These are phyloP conservation scores for Keithomyces neogunnii DNA, from an alignment of 2,329 filamentous ascomycete genomes.

Conservation along the genomic window DNA sequence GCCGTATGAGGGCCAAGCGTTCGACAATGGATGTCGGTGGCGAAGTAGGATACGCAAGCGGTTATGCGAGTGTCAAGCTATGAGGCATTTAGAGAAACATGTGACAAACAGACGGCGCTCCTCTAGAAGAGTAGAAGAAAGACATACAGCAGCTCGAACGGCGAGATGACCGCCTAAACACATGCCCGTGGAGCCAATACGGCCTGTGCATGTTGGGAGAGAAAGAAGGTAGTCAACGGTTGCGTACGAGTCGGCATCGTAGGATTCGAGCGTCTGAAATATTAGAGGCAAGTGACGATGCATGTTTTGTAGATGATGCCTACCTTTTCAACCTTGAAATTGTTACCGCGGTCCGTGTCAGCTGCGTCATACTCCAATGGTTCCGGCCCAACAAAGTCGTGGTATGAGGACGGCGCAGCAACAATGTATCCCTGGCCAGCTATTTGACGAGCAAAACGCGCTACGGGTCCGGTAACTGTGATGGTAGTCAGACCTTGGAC, in stretches of 20 bases:
- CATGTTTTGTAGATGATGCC: background rate
- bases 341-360: constrained; percentile 81
- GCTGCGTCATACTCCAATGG: constrained; percentile 77
- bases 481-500: background rate
- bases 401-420: constrained; percentile 82
- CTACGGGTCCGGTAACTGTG: constrained; percentile 79
- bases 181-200: constrained; percentile 78
- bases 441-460: constrained; percentile 84
- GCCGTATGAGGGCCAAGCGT: constrained; percentile 56
- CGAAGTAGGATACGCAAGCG: constrained; percentile 81
- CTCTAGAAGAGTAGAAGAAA: background rate
- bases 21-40: constrained; percentile 77
- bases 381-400: constrained; percentile 84
- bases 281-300: background rate
- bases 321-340: constrained; percentile 75
- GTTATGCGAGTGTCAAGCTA: constrained; percentile 66
- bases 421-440: constrained; percentile 90
- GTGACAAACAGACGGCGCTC: too few relatives aligned
- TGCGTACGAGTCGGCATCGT: constrained; percentile 68
- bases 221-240: constrained; percentile 63
- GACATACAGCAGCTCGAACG: constrained; percentile 45
- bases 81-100: background rate
- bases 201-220: constrained; percentile 71
- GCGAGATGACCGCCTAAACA: constrained; percentile 87
- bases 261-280: constrained; percentile 69